Base-by-base conservation (phyloP, 352 stramenopile species). In the Phytophthora kernoviae region DNA sequence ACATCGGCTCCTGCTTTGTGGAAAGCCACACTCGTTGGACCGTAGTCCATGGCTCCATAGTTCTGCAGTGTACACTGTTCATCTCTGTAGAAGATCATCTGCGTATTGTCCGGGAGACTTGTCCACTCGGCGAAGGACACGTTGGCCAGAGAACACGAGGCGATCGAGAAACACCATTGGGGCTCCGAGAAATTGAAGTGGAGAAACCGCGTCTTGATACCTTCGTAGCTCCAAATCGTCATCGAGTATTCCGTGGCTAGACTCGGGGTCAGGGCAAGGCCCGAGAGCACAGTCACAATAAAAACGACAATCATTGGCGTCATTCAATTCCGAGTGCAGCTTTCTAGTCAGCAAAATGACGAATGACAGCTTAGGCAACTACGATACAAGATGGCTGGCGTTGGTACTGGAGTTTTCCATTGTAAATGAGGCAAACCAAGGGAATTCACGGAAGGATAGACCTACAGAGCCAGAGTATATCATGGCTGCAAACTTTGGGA, bases 211-310 rank as follows among this genome's bases (percentile, higher is more conserved):
- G 37, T 21, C 15, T 17, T 21, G 37, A 14, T 8, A 17, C 37
- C 37, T 43, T 43, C 37, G 37, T 43, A 43, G 37, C 37, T 43
- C 37, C 37, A 43, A 11, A 43, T 43, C 11, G 37, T 21, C 37
- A 43, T 43, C 15, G 37, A 43, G 15, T 43, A 43, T 3, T 18
- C 14, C 11, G 14, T 17, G 7, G 37, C 14, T 15, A 18, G 14
- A 17, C 10, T 15, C 10, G 34, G 11, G 14, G 34, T 5, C 12
- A 21, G 21, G 33, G 9, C 14, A 8, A 39, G 4, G 9, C 33
- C 9, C 37, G 21, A 43, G 4, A 43, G 37, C 37, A 4, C 12
- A 8, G n/a, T 43, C 37, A 17, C 37, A 43, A 21, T 8, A 4
- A 20, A 21, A 15, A 43, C 4, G 12, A 9, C 34, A 18, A 21